These are phyloP conservation scores for Clonostachys rosea DNA, from an alignment of 2,329 filamentous ascomycete genomes.

Conservation along the genomic window DNA sequence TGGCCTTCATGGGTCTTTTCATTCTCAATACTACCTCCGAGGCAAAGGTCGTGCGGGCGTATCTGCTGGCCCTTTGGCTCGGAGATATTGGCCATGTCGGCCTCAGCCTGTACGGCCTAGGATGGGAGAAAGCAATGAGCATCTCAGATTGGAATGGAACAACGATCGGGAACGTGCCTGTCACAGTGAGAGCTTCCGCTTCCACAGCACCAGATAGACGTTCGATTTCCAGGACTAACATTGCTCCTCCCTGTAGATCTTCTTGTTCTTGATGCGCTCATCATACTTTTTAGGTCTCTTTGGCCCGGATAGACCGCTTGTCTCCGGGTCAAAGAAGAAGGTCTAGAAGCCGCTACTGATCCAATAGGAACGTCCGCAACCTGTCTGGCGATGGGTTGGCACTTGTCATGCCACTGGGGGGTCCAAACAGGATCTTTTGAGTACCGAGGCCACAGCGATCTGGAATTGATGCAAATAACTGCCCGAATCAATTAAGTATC, in stretches of 20 bases:
- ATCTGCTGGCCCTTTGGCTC: constrained; percentile 59
- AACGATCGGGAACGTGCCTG: constrained; percentile 69
- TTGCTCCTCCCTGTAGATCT: constrained; percentile 24
- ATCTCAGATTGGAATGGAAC: constrained; percentile 61
- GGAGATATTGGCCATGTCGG: constrained; percentile 66
- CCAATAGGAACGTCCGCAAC: too few species aligned
- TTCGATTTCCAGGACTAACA: too few species aligned
- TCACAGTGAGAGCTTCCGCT: constrained; percentile 44
- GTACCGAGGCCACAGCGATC: too few species aligned
- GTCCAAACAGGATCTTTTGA: too few species aligned
- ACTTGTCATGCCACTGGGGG: too few species aligned
- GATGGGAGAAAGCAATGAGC: constrained; percentile 45
- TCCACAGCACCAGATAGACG: too few species aligned
- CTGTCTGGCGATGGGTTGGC: too few species aligned
- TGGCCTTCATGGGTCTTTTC: constrained; percentile 59
- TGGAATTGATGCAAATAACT: too few species aligned
- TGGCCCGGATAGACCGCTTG: constrained; percentile 34
- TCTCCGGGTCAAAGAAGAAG: neutral
- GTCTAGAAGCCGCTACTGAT: neutral
- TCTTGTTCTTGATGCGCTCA: constrained; percentile 51
- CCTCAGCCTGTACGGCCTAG: constrained; percentile 54
- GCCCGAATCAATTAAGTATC: too few species aligned
- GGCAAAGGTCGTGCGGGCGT: constrained; percentile 60
- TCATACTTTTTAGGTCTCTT: constrained; percentile 57
- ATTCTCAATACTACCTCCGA: constrained; percentile 62